Conservation (phyloP, 2,329 filamentous ascomycete genomes). For the Periconia digitata region DNA sequence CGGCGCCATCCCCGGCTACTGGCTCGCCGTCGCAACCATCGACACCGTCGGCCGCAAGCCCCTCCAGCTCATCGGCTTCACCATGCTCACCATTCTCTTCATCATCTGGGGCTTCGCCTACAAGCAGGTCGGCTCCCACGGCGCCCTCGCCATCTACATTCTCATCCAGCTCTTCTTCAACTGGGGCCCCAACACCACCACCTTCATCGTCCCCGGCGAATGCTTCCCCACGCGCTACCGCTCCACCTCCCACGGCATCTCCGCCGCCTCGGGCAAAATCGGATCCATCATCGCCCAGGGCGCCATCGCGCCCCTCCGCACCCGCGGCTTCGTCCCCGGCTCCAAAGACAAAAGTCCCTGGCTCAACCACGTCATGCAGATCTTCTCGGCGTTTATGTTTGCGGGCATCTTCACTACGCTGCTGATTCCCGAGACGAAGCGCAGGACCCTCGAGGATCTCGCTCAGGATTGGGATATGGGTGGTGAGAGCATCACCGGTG, state of each 20-base stretch:
- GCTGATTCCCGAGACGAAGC: constrained; percentile 75
- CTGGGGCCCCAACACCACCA: constrained; percentile 53
- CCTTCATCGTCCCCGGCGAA: constrained; percentile 55
- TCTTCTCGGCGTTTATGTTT: constrained; percentile 80
- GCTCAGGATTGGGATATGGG: constrained; percentile 47
- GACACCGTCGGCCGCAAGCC: constrained; percentile 66
- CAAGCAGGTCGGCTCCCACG: constrained; percentile 38
- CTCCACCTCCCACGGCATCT: constrained; percentile 53
- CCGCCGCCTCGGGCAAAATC: constrained; percentile 51
- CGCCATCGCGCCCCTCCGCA: constrained; percentile 51
- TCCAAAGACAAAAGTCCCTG: constrained; percentile 53
- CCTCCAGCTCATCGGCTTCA: constrained; percentile 37
- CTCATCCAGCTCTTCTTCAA: constrained; percentile 57
- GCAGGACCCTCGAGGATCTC: constrained; percentile 72
- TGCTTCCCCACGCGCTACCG: constrained; percentile 55
- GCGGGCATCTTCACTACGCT: constrained; percentile 68
- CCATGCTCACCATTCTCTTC: constrained; percentile 37
- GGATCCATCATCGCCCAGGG: constrained; percentile 54
- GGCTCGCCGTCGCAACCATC: constrained; percentile 58
- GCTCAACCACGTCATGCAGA: constrained; percentile 73
- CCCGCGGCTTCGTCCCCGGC: constrained; percentile 50
- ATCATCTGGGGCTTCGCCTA: constrained; percentile 40
- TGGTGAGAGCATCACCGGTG: constrained; percentile 33
- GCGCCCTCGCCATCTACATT: constrained; percentile 51
- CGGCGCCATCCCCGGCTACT: constrained; percentile 79